Base-by-base conservation (phyloP, 768 basidiomycete species). In the Lyophyllum decastes region DNA sequence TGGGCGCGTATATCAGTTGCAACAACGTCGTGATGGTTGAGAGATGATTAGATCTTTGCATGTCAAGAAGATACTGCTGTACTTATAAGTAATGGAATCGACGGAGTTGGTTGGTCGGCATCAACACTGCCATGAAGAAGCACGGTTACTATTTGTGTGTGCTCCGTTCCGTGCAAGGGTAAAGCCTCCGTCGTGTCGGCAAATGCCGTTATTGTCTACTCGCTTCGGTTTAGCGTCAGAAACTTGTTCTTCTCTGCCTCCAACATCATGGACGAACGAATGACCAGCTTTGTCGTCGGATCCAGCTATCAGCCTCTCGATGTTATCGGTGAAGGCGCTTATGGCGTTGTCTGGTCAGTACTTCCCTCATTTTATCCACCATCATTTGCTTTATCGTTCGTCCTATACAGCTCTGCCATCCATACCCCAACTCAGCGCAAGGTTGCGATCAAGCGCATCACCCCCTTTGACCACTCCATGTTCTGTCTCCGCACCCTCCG, bases 401-500 rank as follows among this genome's bases (percentile, higher is more conserved):
- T 30, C 5, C 10, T 30, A 30, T 12, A 16, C 63, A 85, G 83
- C 67, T 90, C 90, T 47, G 94, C 94, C 7, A 73, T 92, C 8
- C 93, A 96, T 70, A 72, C 81, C 52, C 83, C 90, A 0, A 89
- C 88, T 0, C 86, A 88, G 44, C 83, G 90, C 43, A 91, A 87
- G 74, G 95, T 98, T 47, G 95, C 95, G 30, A 97, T 98, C 71
- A 98, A 98, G 75, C 90, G 92, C 64, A 97, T 98, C 70, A 87
- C 90, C 0, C 95, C 95, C 0, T 97, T 98, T 64, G 94, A 95
- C 72, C 94, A 96, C 69, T 87, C 90, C 38, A 92, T 94, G 92
- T 95, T 95, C 72, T 92, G 89, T 69, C 81, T 95, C 4, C 78
- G 86, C 14, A 94, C 92, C 6, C 82, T 94, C 8, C 79, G 92